phyloP scores from a whole-genome alignment of 2,329 filamentous ascomycete species.

The Hymenoscyphus infarciens region DNA sequence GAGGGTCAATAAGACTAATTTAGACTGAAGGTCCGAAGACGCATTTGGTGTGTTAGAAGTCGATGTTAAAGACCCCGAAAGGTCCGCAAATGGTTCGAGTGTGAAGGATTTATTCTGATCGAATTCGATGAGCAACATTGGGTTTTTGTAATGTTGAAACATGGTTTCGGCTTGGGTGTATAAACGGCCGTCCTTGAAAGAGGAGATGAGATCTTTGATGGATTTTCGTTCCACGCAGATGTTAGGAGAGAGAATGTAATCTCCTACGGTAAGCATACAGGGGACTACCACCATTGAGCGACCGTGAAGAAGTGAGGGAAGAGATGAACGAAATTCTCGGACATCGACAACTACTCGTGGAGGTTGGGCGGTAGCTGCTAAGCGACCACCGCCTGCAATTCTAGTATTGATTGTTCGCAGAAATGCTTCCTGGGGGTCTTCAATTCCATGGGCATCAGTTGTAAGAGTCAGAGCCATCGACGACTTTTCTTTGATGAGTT shows the following conservation, averaged over 20 bases:
- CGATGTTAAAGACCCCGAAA: conserved; percentile 58
- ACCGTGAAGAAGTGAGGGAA: conserved; percentile 87
- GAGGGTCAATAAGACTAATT: conserved; percentile 86
- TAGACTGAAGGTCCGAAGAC: conserved; percentile 79
- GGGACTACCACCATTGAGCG: conserved; percentile 85
- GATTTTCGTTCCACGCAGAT: conserved; percentile 96
- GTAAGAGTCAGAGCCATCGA: conserved; percentile 88
- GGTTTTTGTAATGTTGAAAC: conserved; percentile 85
- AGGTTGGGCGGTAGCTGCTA: conserved; percentile 78
- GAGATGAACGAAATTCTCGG: conserved; percentile 88
- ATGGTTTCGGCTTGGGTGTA: conserved; percentile 92
- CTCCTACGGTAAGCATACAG: conserved; percentile 92
- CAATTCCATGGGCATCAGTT: conserved; percentile 61
- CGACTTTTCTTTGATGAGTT: conserved; percentile 88
- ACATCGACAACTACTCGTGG: conserved; percentile 93
- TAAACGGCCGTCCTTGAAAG: conserved; percentile 85
- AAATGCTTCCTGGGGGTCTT: conserved; percentile 87
- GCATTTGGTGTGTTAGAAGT: conserved; percentile 54
- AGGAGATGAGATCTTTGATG: conserved; percentile 84
- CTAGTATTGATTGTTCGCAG: conserved; percentile 93
- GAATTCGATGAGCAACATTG: conserved; percentile 95
- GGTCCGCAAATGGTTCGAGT: conserved; percentile 73
- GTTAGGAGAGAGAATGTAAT: conserved; percentile 87
- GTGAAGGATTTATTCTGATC: conserved; percentile 97
- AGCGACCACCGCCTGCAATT: conserved; percentile 86